Evolutionary conservation across 805 yeast genomes (phyloP).

Genomic region (Clavispora asparagi): DNA sequence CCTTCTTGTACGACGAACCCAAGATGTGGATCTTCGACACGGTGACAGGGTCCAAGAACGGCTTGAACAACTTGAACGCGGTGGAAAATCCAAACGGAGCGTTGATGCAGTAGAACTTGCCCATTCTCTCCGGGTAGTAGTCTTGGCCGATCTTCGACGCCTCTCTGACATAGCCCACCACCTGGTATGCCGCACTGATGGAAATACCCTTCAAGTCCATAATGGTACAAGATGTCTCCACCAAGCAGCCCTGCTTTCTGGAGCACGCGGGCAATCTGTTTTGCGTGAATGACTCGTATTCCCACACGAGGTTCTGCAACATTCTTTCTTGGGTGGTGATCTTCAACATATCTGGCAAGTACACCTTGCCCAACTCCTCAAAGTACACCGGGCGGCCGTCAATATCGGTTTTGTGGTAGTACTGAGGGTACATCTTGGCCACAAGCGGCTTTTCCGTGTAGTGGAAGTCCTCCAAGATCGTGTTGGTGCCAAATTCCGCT

Average conservation of each 20-base stretch:
- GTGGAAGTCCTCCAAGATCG: slow-evolving; percentile 79
- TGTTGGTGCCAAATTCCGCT: slow-evolving; percentile 76
- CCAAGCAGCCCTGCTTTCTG: slow-evolving; percentile 66
- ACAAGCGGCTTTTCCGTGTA: slow-evolving; percentile 91
- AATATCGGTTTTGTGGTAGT: slow-evolving; percentile 93
- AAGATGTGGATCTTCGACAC: slow-evolving; percentile 90
- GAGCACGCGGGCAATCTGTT: slow-evolving; percentile 93
- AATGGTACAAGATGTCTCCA: slow-evolving; percentile 96
- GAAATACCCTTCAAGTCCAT: slow-evolving; percentile 94
- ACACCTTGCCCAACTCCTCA: slow-evolving; percentile 90
- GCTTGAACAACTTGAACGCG: slow-evolving; percentile 86
- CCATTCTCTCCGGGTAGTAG: slow-evolving; percentile 99
- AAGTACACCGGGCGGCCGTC: slow-evolving; percentile 96
- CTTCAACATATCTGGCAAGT: slow-evolving; percentile 85
- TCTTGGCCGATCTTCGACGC: slow-evolving; percentile 94
- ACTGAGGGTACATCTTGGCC: slow-evolving; percentile 90
- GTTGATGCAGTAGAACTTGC: slow-evolving; percentile 90
- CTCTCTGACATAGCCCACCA: slow-evolving; percentile 81
- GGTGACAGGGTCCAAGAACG: slow-evolving; percentile 95
- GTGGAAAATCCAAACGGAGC: slow-evolving; percentile 98
- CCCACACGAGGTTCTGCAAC: slow-evolving; percentile 96
- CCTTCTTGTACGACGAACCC: slow-evolving; percentile 73
- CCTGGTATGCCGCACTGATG: slow-evolving; percentile 76
- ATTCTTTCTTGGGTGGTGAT: slow-evolving; percentile 93
- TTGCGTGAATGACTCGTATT: slow-evolving; percentile 83